These are phyloP conservation scores for Xylariaceae sp. DNA, from an alignment of 2,329 filamentous ascomycete genomes.

Conservation along the genomic window DNA sequence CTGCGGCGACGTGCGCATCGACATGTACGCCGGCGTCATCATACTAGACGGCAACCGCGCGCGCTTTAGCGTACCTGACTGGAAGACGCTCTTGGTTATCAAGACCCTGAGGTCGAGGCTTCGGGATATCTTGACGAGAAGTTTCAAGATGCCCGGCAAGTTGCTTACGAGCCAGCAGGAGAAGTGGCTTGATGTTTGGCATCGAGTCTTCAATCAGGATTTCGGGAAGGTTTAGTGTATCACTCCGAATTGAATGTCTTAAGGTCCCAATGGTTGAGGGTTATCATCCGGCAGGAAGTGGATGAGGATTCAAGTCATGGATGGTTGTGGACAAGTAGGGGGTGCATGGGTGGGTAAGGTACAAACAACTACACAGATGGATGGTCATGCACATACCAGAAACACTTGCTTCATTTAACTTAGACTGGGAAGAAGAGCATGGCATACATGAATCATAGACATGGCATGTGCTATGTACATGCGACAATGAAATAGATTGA, in stretches of 20 bases:
- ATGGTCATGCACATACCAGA: too few relatives aligned
- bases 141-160: conserved; percentile 66
- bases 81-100: conserved; percentile 87
- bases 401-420: too few relatives aligned
- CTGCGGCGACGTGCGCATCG: conserved; percentile 84
- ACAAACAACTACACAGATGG: too few relatives aligned
- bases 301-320: too few relatives aligned
- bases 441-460: too few relatives aligned
- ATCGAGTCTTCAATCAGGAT: conserved; percentile 61
- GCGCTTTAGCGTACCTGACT: conserved; percentile 78
- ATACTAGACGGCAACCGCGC: conserved; percentile 83
- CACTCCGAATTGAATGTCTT: neutral
- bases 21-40: conserved; percentile 83
- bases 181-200: conserved; percentile 72
- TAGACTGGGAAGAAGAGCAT: too few relatives aligned
- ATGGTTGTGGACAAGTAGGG: too few relatives aligned
- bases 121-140: conserved; percentile 67
- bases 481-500: too few relatives aligned
- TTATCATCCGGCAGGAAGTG: neutral
- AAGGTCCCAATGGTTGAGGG: neutral
- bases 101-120: conserved; percentile 73
- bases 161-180: conserved; percentile 62
- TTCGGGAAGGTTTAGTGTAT: conserved; percentile 12
- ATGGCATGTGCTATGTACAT: too few relatives aligned
- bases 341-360: too few relatives aligned